Base-by-base conservation (phyloP, 306 rosid species). In the Citrullus mucosospermus region DNA sequence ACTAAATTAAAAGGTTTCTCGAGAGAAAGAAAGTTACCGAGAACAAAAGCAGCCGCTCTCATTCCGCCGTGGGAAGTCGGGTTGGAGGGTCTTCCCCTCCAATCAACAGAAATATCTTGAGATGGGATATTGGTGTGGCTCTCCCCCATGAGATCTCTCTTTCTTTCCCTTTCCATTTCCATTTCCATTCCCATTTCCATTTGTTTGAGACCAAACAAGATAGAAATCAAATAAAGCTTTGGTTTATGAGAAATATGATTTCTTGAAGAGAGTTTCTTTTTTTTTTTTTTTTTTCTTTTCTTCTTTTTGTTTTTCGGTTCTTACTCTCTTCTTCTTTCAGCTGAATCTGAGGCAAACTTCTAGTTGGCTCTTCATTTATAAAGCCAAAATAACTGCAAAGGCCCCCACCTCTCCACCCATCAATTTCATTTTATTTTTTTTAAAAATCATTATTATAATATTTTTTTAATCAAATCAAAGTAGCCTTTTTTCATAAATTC, bases 51-150 rank as follows among this genome's bases (percentile, higher is more conserved):
- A 58, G 97, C 96, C 6, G 97, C 91, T 75, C 80, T 78, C 78
- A 86, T 83, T 50, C 95, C 97, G 8, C 97, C 97, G 48, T 94
- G 96, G 50, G 83, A 80, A 71, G 59, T 28, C 13, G 96, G 86
- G 58, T 83, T 79, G 63, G 94, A 90, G 72, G 93, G 93, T 86
- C 89, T 86, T 65, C 97, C 96, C 85, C 97, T 92, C 98, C 98
- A 92, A 63, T 94, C 98, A 55, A 91, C 85, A 28, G 81, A 78
- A 55, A 59, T 46, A 16, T 86, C 88, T 50, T 83, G 67, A 50
- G 53, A 76, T 6, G 54, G 80, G 20, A 53, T 53, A 9, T 43
- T 43, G 54, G 63, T 78, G 65, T 67, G 71, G 62, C 12, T 82
- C 79, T 87, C 88, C 59, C 80, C 87, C 79, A 68, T 81, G 61